phyloP scores from a whole-genome alignment of 1,139 yeast species.

The Taphrina pruni region DNA sequence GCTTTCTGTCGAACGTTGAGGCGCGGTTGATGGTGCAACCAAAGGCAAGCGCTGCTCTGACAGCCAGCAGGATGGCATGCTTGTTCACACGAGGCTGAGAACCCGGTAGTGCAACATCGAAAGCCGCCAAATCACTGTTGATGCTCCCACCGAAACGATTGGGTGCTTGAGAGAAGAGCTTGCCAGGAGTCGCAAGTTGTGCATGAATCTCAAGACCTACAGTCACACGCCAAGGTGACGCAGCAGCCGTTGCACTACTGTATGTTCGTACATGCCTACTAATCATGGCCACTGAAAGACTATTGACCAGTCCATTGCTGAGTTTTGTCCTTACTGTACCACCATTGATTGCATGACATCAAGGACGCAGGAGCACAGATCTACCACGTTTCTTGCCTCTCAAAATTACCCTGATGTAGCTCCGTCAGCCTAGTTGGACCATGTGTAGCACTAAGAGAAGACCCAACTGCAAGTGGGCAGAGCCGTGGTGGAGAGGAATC shows the following conservation, averaged over 20 bases:
- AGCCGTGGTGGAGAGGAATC: too few species aligned
- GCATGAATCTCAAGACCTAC: constrained; percentile 47
- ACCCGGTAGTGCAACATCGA: constrained; percentile 90
- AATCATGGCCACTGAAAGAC: not conserved
- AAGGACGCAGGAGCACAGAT: too few species aligned
- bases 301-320: not conserved
- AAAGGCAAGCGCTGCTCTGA: constrained; percentile 75
- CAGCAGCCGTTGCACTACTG: not conserved
- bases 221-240: constrained; percentile 25
- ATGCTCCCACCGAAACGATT: constrained; percentile 61
- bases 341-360: too few species aligned
- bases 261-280: not conserved
- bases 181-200: constrained; percentile 42
- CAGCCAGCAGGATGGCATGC: constrained; percentile 72
- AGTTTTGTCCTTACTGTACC: too few species aligned
- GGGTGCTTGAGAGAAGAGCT: constrained; percentile 49
- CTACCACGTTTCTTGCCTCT: too few species aligned
- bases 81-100: constrained; percentile 83
- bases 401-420: too few species aligned
- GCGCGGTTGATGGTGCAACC: constrained; percentile 62
- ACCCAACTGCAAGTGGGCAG: too few species aligned
- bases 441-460: too few species aligned
- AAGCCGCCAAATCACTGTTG: constrained; percentile 73
- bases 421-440: too few species aligned
- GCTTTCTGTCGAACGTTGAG: constrained; percentile 88